Evolutionary conservation across 768 basidiomycete genomes (phyloP).

Genomic region (Tubosaeta brunneosetosa): DNA sequence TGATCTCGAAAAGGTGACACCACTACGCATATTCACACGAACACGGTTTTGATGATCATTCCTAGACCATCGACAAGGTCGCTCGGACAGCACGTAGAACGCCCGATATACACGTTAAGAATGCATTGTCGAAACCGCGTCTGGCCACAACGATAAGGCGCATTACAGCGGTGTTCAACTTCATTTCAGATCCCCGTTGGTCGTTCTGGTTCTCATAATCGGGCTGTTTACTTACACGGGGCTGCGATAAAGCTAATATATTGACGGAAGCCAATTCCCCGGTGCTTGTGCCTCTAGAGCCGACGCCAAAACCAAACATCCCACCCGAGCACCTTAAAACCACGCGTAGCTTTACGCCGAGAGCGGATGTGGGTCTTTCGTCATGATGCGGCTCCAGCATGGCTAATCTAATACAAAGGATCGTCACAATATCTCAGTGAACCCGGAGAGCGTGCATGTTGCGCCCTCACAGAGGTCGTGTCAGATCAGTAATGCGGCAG

Average conservation of each 20-base stretch:
- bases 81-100: conserved; percentile 66
- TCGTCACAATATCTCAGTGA: neutral
- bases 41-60: conserved; percentile 1
- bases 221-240: conserved; percentile 10
- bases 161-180: conserved; percentile 69
- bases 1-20: conserved; percentile 62
- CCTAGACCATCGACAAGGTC: conserved; percentile 63
- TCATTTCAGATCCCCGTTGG: conserved; percentile 61
- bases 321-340: conserved; percentile 4
- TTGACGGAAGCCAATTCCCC: conserved; percentile 42
- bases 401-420: conserved; percentile 17
- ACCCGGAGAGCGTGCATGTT: conserved; percentile 4
- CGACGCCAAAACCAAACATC: conserved; percentile 11
- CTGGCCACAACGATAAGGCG: conserved; percentile 63
- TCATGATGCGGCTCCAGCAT: conserved; percentile 1
- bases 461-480: conserved; percentile 5
- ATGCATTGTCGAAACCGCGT: conserved; percentile 65
- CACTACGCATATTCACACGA: conserved; percentile 3
- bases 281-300: conserved; percentile 32
- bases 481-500: conserved; percentile 10
- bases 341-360: conserved; percentile 4
- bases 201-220: conserved; percentile 14
- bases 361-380: conserved; percentile 19
- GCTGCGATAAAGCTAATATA: conserved; percentile 44
- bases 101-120: conserved; percentile 66